A percentile compares a stretch with the other conserved stretches of the same genome.
Evolutionary conservation across 768 basidiomycete genomes (phyloP).

Genomic region (Omphalotus guepiniiformis): DNA sequence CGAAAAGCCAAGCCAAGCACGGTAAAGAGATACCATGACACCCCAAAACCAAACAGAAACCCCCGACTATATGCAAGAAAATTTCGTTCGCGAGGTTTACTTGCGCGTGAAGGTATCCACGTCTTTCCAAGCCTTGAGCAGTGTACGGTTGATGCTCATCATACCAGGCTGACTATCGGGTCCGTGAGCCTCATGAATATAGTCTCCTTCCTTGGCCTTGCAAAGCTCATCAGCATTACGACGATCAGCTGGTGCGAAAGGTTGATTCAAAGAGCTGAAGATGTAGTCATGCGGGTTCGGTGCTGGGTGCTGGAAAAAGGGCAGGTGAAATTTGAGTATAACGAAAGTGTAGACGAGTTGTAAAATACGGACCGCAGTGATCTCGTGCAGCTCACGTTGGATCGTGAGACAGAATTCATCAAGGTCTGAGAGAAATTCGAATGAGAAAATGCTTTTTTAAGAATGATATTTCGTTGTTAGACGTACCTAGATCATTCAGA

Average conservation of each 20-base stretch:
- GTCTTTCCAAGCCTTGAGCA: conserved; percentile 39
- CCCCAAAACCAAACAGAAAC: too few relatives aligned
- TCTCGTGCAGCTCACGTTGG: conserved; percentile 65
- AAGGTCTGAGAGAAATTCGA: conserved; percentile 36
- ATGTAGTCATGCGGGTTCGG: conserved; percentile 50
- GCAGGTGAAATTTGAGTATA: conserved; percentile 13
- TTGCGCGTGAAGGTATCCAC: conserved; percentile 34
- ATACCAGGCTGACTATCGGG: conserved; percentile 27
- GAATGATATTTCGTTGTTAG: too few relatives aligned
- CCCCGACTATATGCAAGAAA: too few relatives aligned
- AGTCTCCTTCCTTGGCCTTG: conserved; percentile 28
- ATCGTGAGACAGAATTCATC: conserved; percentile 66
- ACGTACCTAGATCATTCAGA: conserved; percentile 57
- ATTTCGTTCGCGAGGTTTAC: background rate
- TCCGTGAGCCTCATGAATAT: conserved; percentile 26
- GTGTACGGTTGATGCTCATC: conserved; percentile 32
- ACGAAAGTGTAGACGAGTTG: conserved; percentile 1
- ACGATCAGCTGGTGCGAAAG: conserved; percentile 62
- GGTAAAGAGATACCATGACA: too few relatives aligned
- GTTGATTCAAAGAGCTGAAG: conserved; percentile 59
- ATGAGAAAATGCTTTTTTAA: background rate
- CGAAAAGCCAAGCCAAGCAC: too few relatives aligned
- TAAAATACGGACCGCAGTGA: conserved; percentile 57
- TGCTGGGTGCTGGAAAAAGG: conserved; percentile 43
- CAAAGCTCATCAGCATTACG: conserved; percentile 54